Evolutionary conservation across 2,329 filamentous ascomycete species (phyloP).

Genomic region (Metarhizium sp.): DNA sequence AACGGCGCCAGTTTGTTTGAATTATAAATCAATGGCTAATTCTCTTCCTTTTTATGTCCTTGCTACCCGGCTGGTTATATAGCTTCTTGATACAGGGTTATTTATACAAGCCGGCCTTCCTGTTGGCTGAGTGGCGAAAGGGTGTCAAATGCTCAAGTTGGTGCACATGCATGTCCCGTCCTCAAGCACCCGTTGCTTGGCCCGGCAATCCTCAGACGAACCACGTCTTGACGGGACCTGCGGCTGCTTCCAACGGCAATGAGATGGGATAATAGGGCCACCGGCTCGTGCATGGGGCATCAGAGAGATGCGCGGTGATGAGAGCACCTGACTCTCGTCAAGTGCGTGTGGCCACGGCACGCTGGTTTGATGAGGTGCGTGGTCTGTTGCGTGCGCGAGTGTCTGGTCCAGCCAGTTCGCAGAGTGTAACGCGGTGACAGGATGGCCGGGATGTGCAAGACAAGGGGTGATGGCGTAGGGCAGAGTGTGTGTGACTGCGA

Average conservation of each 20-base stretch:
- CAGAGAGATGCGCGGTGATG: neutral
- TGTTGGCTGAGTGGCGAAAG: neutral
- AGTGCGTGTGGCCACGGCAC: neutral
- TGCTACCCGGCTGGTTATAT: neutral
- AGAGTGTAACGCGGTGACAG: neutral
- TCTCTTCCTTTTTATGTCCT: neutral
- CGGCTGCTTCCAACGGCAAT: neutral
- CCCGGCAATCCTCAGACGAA: conserved; percentile 10
- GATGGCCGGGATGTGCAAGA: neutral
- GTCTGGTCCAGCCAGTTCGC: neutral
- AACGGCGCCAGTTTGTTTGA: conserved; percentile 34
- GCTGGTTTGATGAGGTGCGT: neutral
- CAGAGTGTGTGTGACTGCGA: neutral
- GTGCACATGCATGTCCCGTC: conserved; percentile 3
- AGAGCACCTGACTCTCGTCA: conserved; percentile 2
- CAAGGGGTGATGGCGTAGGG: neutral
- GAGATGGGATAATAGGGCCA: neutral
- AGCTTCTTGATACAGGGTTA: neutral
- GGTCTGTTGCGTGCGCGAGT: neutral
- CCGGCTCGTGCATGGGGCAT: neutral
- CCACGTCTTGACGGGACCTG: conserved; percentile 15
- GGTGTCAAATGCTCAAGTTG: neutral
- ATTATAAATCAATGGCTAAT: neutral
- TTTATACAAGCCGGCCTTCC: neutral
- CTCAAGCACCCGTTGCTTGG: neutral